Evolutionary conservation across 202 grass and related monocot species (phyloP).

Genomic region (Schoenoplectus tabernaemontani): DNA sequence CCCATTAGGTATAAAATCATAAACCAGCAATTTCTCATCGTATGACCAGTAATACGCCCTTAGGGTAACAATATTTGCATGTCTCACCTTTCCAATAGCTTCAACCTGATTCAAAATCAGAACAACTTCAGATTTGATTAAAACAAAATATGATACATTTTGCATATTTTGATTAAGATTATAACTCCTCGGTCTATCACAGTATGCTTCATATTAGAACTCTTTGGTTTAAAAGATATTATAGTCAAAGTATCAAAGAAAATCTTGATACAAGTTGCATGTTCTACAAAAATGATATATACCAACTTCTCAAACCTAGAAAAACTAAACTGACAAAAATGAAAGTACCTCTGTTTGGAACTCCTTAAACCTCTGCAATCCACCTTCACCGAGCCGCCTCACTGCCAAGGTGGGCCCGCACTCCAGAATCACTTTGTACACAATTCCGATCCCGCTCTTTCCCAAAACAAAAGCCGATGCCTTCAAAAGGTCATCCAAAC

Average conservation of each 20-base stretch:
- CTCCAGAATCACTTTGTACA: constrained; percentile 85
- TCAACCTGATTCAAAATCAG: constrained; percentile 36
- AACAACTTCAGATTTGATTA: neutral
- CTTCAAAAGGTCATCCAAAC: constrained; percentile 75
- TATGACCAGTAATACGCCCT: constrained; percentile 97
- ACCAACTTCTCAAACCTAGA: neutral
- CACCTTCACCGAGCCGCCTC: constrained; percentile 79
- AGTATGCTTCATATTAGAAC: neutral
- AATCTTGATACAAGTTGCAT: neutral
- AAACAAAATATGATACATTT: neutral
- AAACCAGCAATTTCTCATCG: constrained; percentile 90
- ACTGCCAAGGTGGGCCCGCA: constrained; percentile 54
- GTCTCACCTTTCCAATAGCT: constrained; percentile 73
- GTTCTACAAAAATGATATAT: neutral
- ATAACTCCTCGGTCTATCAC: neutral
- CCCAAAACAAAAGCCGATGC: constrained; percentile 81
- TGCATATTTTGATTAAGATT: neutral
- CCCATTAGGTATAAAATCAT: constrained; percentile 81
- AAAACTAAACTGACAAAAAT: neutral
- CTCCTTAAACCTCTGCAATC: constrained; percentile 88
- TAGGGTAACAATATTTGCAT: constrained; percentile 74
- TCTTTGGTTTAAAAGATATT: neutral
- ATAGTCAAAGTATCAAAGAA: neutral
- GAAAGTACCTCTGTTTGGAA: constrained; percentile 51
- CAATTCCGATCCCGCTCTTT: constrained; percentile 91